Conservation (phyloP, 441 rosid species). For the Rhodomyrtus psidioides region DNA sequence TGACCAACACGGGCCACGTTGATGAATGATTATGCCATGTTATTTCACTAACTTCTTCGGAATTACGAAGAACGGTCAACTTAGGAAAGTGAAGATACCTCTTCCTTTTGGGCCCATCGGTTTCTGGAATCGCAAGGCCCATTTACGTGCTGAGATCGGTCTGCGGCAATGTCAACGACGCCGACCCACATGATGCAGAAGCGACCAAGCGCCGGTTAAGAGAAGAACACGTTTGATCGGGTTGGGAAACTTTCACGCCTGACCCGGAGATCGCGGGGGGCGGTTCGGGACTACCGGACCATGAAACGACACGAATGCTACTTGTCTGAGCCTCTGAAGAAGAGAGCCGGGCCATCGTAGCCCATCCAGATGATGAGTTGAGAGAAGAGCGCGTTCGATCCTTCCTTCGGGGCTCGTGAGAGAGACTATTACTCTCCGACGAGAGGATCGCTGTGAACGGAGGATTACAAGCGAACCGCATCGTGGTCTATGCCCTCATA, state of each 20-base stretch:
- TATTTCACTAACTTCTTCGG: not conserved
- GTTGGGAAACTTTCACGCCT: not conserved
- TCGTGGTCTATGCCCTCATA: not conserved
- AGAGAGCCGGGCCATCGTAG: not conserved
- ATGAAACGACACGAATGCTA: not conserved
- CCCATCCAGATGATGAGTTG: not conserved
- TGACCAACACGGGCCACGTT: not conserved
- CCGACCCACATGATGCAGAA: not conserved
- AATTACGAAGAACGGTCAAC: not conserved
- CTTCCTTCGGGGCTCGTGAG: not conserved
- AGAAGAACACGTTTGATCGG: not conserved
- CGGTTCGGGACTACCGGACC: not conserved
- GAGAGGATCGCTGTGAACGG: not conserved
- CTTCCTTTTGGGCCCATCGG: not conserved
- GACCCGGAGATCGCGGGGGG: not conserved
- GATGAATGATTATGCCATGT: not conserved
- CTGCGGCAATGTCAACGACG: not conserved
- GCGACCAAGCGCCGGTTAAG: not conserved
- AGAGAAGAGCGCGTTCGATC: not conserved
- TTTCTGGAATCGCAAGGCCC: not conserved
- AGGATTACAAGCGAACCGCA: not conserved
- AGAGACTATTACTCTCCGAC: not conserved
- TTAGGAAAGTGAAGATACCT: not conserved
- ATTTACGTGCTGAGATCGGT: not conserved
- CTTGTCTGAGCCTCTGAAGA: not conserved